phyloP scores from a whole-genome alignment of 2,329 filamentous ascomycete genomes.

The Xylogone sp. region DNA sequence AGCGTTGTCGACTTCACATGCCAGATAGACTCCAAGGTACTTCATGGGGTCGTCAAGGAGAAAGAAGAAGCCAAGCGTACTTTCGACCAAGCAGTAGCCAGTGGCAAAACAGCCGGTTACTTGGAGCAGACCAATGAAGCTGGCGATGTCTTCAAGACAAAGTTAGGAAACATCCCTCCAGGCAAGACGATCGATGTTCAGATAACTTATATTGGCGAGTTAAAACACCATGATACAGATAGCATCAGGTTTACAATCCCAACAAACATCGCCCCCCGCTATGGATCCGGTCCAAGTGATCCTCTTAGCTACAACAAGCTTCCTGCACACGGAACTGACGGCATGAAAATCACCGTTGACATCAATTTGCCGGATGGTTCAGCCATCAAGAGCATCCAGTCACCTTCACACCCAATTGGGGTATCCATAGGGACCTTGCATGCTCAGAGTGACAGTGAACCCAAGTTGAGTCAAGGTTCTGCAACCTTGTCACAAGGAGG shows the following conservation, averaged over 20 bases:
- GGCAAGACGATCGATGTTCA: slow-evolving; percentile 53
- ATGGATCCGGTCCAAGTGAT: slow-evolving; percentile 45
- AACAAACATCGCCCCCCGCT: slow-evolving; percentile 62
- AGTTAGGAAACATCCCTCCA: slow-evolving; percentile 63
- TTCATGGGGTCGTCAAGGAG: slow-evolving; percentile 65
- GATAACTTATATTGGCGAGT: slow-evolving; percentile 64
- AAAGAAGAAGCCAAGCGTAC: slow-evolving; percentile 55
- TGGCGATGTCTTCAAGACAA: slow-evolving; percentile 65
- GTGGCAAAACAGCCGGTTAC: slow-evolving; percentile 60
- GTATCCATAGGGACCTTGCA: slow-evolving; percentile 60
- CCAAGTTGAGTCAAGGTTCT: slow-evolving; percentile 56
- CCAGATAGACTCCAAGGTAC: slow-evolving; percentile 54
- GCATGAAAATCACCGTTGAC: slow-evolving; percentile 49
- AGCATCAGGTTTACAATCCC: slow-evolving; percentile 68
- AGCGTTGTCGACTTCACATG: slow-evolving; percentile 66
- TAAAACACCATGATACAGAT: slow-evolving; percentile 69
- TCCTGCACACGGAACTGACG: slow-evolving; percentile 4
- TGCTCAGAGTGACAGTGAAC: slow-evolving; percentile 37
- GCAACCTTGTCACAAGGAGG: slow-evolving; percentile 53
- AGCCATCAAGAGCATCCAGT: slow-evolving; percentile 58
- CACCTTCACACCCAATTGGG: slow-evolving; percentile 64
- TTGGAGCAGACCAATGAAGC: slow-evolving; percentile 58
- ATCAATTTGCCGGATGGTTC: slow-evolving; percentile 53
- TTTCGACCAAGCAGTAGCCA: slow-evolving; percentile 54
- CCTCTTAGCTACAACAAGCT: slow-evolving; percentile 6